Base-by-base conservation (phyloP, 345 rosid genomes). In the Sisymbrium irio region DNA sequence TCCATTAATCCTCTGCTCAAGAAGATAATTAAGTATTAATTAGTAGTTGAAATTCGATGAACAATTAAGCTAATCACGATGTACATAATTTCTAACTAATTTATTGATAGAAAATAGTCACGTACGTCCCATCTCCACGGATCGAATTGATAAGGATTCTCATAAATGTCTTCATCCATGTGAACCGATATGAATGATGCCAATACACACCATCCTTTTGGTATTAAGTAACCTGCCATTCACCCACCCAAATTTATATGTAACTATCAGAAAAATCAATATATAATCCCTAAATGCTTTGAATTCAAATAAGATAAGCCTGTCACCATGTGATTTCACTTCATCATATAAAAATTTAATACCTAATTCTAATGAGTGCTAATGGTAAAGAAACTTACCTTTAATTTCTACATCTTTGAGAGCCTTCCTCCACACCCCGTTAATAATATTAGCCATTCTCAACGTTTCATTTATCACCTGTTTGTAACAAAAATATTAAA, bases 61-160 rank as follows among this genome's bases (percentile, higher is more conserved):
- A 5, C 9, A 59, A 37, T 17, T 61, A 37, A 45, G 12, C 14
- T 7, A 55, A 8, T 18, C 17, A 56, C 4, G 64, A 25, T 17
- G 37, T 22, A 6, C 10, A 39, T 7, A 33, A 53, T 17, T 28
- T 17, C 0, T 28, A 28, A 14, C 7, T 20, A 14, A 49, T 53
- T 12, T 39, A 20, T 61, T 7, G 11, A 36, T 57, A 59, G 9
- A 33, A 32, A 55, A 45, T 12, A 25, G 69, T 46, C 15, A 71
- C 76, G 71, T 85, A 88, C 96, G 87, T 88, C 94, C 99, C 99
- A 95, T 90, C 99, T 86, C 97, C 93, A 90, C 18, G 99, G 99
- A 81, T 92, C 82, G 78, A 95, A 95, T 22, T 71, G 65, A 69
- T 81, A 90, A 12, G 99, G 98, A 54, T 92, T 82, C 50, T 87